phyloP scores from a whole-genome alignment of 768 basidiomycete species.

The Lactifluus hygrophoroides region DNA sequence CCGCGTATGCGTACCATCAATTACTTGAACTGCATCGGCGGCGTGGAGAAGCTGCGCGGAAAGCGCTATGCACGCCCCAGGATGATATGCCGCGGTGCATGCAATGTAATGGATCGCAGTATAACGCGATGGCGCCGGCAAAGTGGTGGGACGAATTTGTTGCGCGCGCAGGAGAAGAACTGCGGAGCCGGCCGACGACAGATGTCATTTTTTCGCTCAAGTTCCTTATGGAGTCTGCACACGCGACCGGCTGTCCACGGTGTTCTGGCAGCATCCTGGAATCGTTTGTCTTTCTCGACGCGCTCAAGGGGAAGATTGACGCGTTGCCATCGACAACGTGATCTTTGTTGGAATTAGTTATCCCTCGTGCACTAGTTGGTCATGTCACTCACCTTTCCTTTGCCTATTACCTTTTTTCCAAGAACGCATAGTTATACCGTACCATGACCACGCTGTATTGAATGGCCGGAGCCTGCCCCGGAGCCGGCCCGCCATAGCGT shows the following conservation, averaged over 20 bases:
- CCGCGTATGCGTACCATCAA: slow-evolving; percentile 59
- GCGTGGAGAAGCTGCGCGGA: slow-evolving; percentile 42
- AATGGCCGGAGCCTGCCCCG: no score
- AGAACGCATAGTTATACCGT: no score
- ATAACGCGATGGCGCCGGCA: slow-evolving; percentile 41
- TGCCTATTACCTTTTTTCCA: no score
- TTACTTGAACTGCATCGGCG: slow-evolving; percentile 52
- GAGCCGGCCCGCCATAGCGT: not conserved
- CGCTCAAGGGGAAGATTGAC: slow-evolving; percentile 51
- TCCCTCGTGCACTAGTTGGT: no score
- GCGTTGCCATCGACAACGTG: slow-evolving; percentile 39
- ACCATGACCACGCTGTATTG: no score
- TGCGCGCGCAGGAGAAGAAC: slow-evolving; percentile 47
- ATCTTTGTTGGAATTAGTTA: no score
- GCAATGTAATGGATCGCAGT: slow-evolving; percentile 51
- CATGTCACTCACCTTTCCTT: no score
- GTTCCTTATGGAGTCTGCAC: slow-evolving; percentile 47
- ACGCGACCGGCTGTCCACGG: slow-evolving; percentile 45
- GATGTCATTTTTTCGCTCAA: slow-evolving; percentile 51
- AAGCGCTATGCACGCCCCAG: slow-evolving; percentile 37
- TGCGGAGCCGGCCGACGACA: slow-evolving; percentile 46
- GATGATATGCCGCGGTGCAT: slow-evolving; percentile 58
- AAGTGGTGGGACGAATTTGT: slow-evolving; percentile 66
- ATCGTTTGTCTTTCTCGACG: slow-evolving; percentile 45
- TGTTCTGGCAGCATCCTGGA: slow-evolving; percentile 61